These are phyloP conservation scores for Arabidopsis hybrid DNA, from an alignment of 441 rosid genomes.

Conservation along the genomic window DNA sequence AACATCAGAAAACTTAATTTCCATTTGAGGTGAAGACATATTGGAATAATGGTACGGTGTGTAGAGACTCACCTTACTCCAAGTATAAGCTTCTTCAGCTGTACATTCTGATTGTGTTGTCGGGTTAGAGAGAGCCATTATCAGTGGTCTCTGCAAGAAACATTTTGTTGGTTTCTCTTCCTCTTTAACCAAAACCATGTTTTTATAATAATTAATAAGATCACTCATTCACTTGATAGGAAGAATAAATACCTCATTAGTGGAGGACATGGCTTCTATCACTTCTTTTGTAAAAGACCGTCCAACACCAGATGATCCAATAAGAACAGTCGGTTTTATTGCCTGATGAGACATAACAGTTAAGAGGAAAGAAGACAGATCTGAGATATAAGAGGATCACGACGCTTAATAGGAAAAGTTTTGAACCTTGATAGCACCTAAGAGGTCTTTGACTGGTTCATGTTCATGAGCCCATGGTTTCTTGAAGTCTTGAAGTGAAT, in stretches of 20 bases:
- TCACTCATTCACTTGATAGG: background rate
- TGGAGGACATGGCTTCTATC: constrained; percentile 78
- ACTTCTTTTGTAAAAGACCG: constrained; percentile 86
- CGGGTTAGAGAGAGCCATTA: constrained; percentile 94
- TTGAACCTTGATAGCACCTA: constrained; percentile 77
- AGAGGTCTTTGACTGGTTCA: constrained; percentile 66
- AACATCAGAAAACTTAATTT: background rate
- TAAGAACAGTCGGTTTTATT: constrained; percentile 83
- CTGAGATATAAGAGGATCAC: background rate
- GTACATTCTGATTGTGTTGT: constrained; percentile 98
- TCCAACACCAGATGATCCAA: constrained; percentile 91
- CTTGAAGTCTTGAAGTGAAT: constrained; percentile 91
- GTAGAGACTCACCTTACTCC: constrained; percentile 68
- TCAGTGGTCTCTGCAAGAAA: constrained; percentile 75
- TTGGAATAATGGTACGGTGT: background rate
- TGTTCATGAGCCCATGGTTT: constrained; percentile 96
- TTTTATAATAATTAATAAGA: background rate
- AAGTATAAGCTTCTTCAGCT: constrained; percentile 93
- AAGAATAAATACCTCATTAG: constrained; percentile 62
- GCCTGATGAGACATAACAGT: constrained; percentile 52
- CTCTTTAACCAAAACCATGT: background rate
- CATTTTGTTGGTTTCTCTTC: background rate
- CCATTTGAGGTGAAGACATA: background rate
- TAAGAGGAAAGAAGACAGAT: constrained; percentile 8
- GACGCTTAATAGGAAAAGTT: background rate